Base-by-base conservation (phyloP, 352 stramenopile genomes). In the Phytopythium delawarense region DNA sequence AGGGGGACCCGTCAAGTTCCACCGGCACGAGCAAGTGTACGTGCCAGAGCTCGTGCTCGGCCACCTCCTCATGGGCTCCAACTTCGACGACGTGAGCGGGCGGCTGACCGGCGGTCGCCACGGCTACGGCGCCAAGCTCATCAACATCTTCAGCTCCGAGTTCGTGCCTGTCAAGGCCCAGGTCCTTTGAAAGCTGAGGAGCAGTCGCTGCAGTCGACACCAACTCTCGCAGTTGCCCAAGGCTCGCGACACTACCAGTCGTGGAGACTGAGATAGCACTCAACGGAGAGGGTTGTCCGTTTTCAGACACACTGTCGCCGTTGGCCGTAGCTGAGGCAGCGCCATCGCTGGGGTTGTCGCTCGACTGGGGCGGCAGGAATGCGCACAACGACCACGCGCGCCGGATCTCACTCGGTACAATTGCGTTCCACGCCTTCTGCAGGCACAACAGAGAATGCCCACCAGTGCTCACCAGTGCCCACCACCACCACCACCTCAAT, bases 101-200 rank as follows among this genome's bases (percentile, higher is more conserved):
- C 98, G 98, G 75, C 96, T 98, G 28, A 99, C 98, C 0, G 98
- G 96, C 34, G 96, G 96, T 21, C 77, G 95, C 45, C 96, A 99
- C 67, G 96, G 96, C 55, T 98, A 98, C 70, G 95, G 96, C 15
- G 95, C 94, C 28, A 98, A 99, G 73, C 81, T 99, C 34, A 98
- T 98, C 21, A 99, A 99, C 75, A 99, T 99, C 69, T 99, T 99
- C 75, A 99, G 92, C 61, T 97, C 74, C 8, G 79, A 99, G 68
- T 99, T 99, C 76, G 82, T 96, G 21, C 28, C 40, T 42, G 52
- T 81, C 71, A 25, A 87, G 66, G 13, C 76, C 76, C n/a, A 86
- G 62, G 8, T 57, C 63, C 49, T 65, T 69, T 20, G 66, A 46
- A 44, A 85, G 65, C 18, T 52, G 37, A 34, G 65, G 63, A 13